A percentile compares a stretch with the other conserved stretches of the same genome.
Conservation (phyloP, 2,329 filamentous ascomycete genomes). For the Cercospora zeae-maydis region DNA sequence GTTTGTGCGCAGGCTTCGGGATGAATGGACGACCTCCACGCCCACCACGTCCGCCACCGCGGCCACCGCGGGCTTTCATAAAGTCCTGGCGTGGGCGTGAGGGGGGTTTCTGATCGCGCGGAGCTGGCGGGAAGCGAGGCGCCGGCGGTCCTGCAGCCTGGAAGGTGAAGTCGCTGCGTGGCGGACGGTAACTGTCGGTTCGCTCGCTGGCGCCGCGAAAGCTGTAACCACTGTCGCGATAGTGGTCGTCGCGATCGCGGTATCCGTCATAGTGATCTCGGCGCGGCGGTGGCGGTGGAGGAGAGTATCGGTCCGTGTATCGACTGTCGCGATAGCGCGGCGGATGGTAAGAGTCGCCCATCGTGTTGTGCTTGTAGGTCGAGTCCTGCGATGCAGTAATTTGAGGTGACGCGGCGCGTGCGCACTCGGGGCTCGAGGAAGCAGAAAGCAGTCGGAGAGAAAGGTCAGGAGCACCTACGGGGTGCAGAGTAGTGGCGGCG, state of each 20-base stretch:
- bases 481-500: neutral
- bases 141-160: slow-evolving; percentile 20
- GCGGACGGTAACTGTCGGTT: slow-evolving; percentile 17
- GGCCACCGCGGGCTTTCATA: slow-evolving; percentile 9
- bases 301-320: neutral
- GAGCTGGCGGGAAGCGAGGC: slow-evolving; percentile 25
- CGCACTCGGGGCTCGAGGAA: neutral
- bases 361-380: neutral
- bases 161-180: slow-evolving; percentile 28
- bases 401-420: neutral
- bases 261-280: slow-evolving; percentile 12
- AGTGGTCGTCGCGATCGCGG: neutral
- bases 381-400: neutral
- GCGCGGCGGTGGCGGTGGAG: slow-evolving; percentile 4
- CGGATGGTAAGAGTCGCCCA: slow-evolving; percentile 17
- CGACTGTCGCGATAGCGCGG: slow-evolving; percentile 6
- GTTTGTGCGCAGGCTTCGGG: slow-evolving; percentile 41
- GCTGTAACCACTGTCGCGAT: slow-evolving; percentile 19
- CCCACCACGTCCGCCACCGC: slow-evolving; percentile 7
- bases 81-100: neutral
- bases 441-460: neutral
- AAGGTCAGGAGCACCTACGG: neutral
- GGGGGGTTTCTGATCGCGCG: slow-evolving; percentile 8
- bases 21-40: slow-evolving; percentile 18
- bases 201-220: slow-evolving; percentile 27